phyloP scores from a whole-genome alignment of 2,329 filamentous ascomycete species.

The Cladosporium halotolerans region DNA sequence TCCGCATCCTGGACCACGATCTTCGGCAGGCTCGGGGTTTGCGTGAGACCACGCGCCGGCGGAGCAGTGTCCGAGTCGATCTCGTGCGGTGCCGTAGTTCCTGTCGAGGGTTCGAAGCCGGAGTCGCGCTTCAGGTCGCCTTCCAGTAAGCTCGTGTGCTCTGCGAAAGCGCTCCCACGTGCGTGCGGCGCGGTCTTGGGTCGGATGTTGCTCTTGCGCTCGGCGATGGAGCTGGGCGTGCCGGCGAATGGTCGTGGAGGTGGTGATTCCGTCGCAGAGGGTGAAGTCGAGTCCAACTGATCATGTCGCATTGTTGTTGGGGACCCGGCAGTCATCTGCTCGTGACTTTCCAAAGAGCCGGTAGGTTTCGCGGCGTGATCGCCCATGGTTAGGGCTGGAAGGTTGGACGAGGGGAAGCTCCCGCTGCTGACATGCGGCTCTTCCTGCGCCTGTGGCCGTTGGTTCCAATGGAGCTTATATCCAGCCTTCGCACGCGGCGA shows the following conservation, averaged over 20 bases:
- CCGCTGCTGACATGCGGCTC: not conserved
- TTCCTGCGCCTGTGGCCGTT: not conserved
- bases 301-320: not conserved
- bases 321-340: not conserved
- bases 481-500: not conserved
- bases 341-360: not conserved
- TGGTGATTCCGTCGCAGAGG: not conserved
- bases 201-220: not conserved
- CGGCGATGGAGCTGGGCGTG: not conserved
- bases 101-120: conserved; percentile 25
- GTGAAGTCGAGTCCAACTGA: not conserved
- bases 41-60: not conserved
- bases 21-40: conserved; percentile 30
- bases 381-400: not conserved
- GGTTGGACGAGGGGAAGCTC: not conserved
- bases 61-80: not conserved
- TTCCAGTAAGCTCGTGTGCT: not conserved
- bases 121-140: conserved; percentile 31
- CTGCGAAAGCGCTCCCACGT: not conserved
- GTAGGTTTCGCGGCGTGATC: conserved; percentile 2
- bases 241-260: not conserved
- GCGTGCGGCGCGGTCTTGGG: conserved; percentile 11
- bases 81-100: not conserved
- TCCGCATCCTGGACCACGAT: conserved; percentile 28
- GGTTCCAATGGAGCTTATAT: not conserved